phyloP scores from a whole-genome alignment of 768 basidiomycete species.

The Macrolepiota fuliginosa region DNA sequence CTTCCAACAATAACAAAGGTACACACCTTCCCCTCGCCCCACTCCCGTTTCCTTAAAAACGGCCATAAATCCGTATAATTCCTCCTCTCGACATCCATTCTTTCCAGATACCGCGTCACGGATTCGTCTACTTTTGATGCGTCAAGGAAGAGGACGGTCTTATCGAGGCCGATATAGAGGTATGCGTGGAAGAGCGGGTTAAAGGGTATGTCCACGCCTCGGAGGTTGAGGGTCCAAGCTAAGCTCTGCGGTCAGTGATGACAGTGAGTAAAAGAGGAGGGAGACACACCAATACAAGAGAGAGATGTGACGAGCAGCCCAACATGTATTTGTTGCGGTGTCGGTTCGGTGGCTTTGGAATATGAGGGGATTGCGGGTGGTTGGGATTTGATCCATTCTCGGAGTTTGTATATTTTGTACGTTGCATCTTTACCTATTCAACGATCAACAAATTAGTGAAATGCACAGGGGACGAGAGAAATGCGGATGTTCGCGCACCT shows the following conservation, averaged over 20 bases:
- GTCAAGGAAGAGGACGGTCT: slow-evolving; percentile 78
- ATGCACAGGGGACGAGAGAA: neutral
- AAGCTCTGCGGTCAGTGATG: slow-evolving; percentile 13
- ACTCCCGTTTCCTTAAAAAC: slow-evolving; percentile 70
- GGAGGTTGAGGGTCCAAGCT: slow-evolving; percentile 88
- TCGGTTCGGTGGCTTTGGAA: slow-evolving; percentile 54
- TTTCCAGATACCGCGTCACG: slow-evolving; percentile 54
- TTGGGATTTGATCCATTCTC: slow-evolving; percentile 66
- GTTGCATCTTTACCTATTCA: slow-evolving; percentile 51
- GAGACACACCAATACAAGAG: slow-evolving; percentile 60
- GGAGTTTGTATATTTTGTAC: slow-evolving; percentile 68
- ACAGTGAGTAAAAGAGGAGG: slow-evolving; percentile 1
- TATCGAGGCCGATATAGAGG: slow-evolving; percentile 64
- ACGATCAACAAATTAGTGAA: neutral
- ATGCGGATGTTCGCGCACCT: slow-evolving; percentile 27
- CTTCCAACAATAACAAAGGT: neutral
- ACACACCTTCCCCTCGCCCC: slow-evolving; percentile 75
- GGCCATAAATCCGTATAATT: slow-evolving; percentile 81
- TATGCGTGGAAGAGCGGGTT: slow-evolving; percentile 93
- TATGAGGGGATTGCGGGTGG: slow-evolving; percentile 60
- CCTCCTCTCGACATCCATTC: slow-evolving; percentile 52
- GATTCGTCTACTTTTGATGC: slow-evolving; percentile 57
- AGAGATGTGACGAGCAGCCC: slow-evolving; percentile 70
- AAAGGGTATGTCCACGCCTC: slow-evolving; percentile 87
- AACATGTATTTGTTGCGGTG: slow-evolving; percentile 59